Base-by-base conservation (phyloP, 345 rosid genomes). In the Brassica nigra region DNA sequence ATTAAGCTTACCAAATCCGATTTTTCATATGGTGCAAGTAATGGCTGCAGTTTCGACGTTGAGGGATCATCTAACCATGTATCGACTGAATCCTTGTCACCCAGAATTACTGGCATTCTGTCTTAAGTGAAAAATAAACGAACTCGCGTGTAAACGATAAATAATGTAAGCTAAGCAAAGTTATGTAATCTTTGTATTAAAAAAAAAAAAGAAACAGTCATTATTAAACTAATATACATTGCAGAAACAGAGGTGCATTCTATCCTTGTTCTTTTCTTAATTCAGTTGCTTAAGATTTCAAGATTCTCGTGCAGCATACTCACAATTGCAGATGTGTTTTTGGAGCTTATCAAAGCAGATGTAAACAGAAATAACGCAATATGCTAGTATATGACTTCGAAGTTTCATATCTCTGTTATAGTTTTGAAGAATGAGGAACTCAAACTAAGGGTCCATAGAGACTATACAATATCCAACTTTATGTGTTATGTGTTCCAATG, bases 101-200 rank as follows among this genome's bases (percentile, higher is more conserved):
- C 90, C 63, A 95, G 82, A 78, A 95, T 90, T 49, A 92, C 91
- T 20, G 98, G 99, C 96, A 95, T 95, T 88, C 99, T 86, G 78
- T 92, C 98, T 92, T 61, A 55, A 66, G 47, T 58, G 36, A 61
- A 23, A 69, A 54, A 77, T 8, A 54, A 64, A 57, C 12, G 18
- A 30, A 59, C 12, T 23, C 8, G 23, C 33, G 14, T 64, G 69
- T 39, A 64, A 65, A 55, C 18, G 63, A 72, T 23, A 4, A 12
- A 73, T 29, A 15, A 47, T 44, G 58, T 16, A 55, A 55, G 20
- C 58, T 27, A 63, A n/a, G 6, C 3, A 65, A 54, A 5, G n/a
- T 44, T 44, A 36, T 34, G 42, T 15, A 27, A 67, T n/a, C 11
- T 27, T 58, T 59, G 20, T 9, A 58, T 28, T 33, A 33, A 33